These are phyloP conservation scores for Candida sonorensis DNA, from an alignment of 805 yeast genomes.

Conservation along the genomic window DNA sequence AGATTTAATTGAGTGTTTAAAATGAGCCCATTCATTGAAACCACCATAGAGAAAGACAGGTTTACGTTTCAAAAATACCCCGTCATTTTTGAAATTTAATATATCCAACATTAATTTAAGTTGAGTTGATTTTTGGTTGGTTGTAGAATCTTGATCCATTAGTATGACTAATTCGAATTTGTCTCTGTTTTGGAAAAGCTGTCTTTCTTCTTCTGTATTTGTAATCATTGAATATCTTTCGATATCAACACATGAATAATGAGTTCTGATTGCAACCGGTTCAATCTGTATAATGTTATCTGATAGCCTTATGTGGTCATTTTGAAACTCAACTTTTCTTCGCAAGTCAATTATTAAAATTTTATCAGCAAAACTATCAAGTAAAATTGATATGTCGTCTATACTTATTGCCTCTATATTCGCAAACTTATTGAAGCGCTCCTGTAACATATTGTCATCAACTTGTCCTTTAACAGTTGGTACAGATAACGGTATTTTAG, in stretches of 20 bases:
- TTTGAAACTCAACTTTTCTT: slow-evolving; percentile 49
- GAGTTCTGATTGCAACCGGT: slow-evolving; percentile 50
- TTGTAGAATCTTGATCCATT: slow-evolving; percentile 42
- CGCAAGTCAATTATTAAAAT: slow-evolving; percentile 71
- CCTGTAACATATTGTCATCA: not conserved
- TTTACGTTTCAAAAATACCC: slow-evolving; percentile 30
- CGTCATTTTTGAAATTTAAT: slow-evolving; percentile 31
- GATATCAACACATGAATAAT: slow-evolving; percentile 58
- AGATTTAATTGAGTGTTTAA: slow-evolving; percentile 11
- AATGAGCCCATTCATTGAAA: slow-evolving; percentile 50
- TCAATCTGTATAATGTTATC: slow-evolving; percentile 65
- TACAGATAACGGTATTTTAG: no score
- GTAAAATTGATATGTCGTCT: slow-evolving; percentile 22
- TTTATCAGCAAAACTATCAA: slow-evolving; percentile 22
- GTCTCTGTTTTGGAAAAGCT: slow-evolving; percentile 45
- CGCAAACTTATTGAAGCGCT: slow-evolving; percentile 6
- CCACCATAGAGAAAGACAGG: slow-evolving; percentile 54
- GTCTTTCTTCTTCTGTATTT: slow-evolving; percentile 50
- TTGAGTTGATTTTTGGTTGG: slow-evolving; percentile 10
- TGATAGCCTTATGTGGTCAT: slow-evolving; percentile 52
- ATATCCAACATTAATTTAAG: slow-evolving; percentile 29
- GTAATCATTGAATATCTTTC: slow-evolving; percentile 51
- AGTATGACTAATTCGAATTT: slow-evolving; percentile 58
- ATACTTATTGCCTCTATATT: slow-evolving; percentile 8
- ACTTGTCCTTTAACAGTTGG: not conserved